These are phyloP conservation scores for Ophidiomyces ophidiicola DNA, from an alignment of 2,329 filamentous ascomycete genomes.

Conservation along the genomic window DNA sequence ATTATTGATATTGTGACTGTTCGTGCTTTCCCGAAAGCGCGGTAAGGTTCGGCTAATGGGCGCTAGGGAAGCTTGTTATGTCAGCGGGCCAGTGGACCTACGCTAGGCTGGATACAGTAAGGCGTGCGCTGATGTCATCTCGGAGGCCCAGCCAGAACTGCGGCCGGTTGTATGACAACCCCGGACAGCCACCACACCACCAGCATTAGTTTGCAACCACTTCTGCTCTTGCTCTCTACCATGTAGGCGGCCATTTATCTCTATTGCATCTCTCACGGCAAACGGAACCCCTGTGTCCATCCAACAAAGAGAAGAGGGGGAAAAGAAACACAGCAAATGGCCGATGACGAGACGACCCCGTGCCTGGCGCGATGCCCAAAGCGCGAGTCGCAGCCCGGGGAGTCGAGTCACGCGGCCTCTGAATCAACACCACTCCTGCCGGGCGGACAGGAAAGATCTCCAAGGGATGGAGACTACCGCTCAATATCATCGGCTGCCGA, in stretches of 20 bases:
- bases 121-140: neutral
- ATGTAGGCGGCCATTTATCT: no score
- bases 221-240: no score
- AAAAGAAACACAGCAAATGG: no score
- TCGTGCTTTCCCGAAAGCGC: no score
- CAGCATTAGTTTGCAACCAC: no score
- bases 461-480: conserved; percentile 17
- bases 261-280: no score
- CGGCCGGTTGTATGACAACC: neutral
- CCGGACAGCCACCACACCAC: no score
- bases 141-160: neutral
- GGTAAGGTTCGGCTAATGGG: no score
- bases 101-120: conserved; percentile 3
- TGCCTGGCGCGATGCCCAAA: conserved; percentile 3
- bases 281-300: no score
- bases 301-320: no score
- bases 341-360: conserved; percentile 11
- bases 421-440: conserved; percentile 35
- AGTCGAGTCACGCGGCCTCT: conserved; percentile 22
- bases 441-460: neutral
- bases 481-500: conserved; percentile 18
- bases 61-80: neutral
- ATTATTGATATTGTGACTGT: no score
- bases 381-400: conserved; percentile 20
- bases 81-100: no score